Evolutionary conservation across 2,329 filamentous ascomycete species (phyloP).

Genomic region (Amauroascus verrucosus): DNA sequence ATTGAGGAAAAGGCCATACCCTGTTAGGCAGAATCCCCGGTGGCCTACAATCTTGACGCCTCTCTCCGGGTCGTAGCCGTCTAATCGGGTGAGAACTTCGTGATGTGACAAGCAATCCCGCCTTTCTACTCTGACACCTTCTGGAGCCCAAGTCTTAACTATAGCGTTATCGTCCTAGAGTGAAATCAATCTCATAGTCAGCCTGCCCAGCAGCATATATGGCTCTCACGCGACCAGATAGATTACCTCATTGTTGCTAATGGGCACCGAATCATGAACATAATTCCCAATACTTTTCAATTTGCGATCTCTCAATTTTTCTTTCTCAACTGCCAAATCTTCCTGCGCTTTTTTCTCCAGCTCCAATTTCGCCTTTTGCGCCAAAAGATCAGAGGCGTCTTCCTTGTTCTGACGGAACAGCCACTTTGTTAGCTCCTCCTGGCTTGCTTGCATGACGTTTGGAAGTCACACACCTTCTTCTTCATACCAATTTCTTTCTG

Average conservation of each 20-base stretch:
- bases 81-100: slow-evolving; percentile 77
- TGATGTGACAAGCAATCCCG: slow-evolving; percentile 78
- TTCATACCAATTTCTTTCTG: slow-evolving; percentile 85
- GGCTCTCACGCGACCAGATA: background rate
- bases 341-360: slow-evolving; percentile 73
- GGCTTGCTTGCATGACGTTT: background rate
- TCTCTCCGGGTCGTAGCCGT: slow-evolving; percentile 86
- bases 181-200: slow-evolving; percentile 1
- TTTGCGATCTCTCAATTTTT: slow-evolving; percentile 62
- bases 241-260: slow-evolving; percentile 66
- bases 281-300: slow-evolving; percentile 79
- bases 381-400: slow-evolving; percentile 67
- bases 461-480: slow-evolving; percentile 57
- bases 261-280: slow-evolving; percentile 77
- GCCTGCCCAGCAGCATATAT: background rate
- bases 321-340: slow-evolving; percentile 64
- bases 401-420: slow-evolving; percentile 57
- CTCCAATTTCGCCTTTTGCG: slow-evolving; percentile 66
- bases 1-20: slow-evolving; percentile 84
- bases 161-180: slow-evolving; percentile 65
- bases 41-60: slow-evolving; percentile 92
- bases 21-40: slow-evolving; percentile 82
- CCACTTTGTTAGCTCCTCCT: background rate
- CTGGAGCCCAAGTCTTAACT: slow-evolving; percentile 69
- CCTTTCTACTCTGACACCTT: slow-evolving; percentile 63